Percentiles rank a stretch among this genome's conserved stretches.
Evolutionary conservation across 2,329 filamentous ascomycete species (phyloP).

Genomic region (Periconia digitata): DNA sequence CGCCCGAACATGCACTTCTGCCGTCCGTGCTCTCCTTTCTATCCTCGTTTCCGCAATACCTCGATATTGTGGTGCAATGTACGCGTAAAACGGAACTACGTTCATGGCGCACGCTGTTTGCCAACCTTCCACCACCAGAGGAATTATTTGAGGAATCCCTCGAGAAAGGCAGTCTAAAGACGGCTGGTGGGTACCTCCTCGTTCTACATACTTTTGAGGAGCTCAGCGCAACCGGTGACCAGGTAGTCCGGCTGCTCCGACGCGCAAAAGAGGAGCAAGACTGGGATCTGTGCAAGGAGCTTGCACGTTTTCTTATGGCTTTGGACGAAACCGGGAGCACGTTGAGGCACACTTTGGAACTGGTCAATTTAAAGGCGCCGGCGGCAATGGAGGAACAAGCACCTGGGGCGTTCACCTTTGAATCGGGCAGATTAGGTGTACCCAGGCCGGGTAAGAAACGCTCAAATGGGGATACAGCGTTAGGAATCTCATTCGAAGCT

Average conservation of each 20-base stretch:
- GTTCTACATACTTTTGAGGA: slow-evolving; percentile 80
- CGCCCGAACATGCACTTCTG: slow-evolving; percentile 52
- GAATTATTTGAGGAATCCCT: slow-evolving; percentile 93
- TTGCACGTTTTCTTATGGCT: slow-evolving; percentile 91
- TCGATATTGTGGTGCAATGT: slow-evolving; percentile 95
- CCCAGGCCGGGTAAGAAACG: slow-evolving; percentile 22
- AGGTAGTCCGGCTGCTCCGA: slow-evolving; percentile 78
- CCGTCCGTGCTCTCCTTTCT: slow-evolving; percentile 57
- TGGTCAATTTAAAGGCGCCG: slow-evolving; percentile 40
- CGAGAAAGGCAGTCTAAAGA: slow-evolving; percentile 83
- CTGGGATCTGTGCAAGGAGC: slow-evolving; percentile 94
- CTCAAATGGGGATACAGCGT: slow-evolving; percentile 15
- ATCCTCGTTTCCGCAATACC: slow-evolving; percentile 69
- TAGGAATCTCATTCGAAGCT: slow-evolving; percentile 14
- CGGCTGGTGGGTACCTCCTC: slow-evolving; percentile 93
- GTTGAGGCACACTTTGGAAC: slow-evolving; percentile 69
- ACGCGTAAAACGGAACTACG: slow-evolving; percentile 95
- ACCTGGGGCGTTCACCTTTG: slow-evolving; percentile 36
- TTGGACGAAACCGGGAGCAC: slow-evolving; percentile 85
- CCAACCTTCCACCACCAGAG: slow-evolving; percentile 84
- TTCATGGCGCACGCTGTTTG: slow-evolving; percentile 92
- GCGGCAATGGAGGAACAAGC: slow-evolving; percentile 20
- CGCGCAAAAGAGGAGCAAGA: slow-evolving; percentile 82
- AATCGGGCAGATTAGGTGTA: slow-evolving; percentile 30
- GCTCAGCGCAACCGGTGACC: slow-evolving; percentile 64